phyloP scores from a whole-genome alignment of 2,329 filamentous ascomycete species.

The Simplicillium aogashimaense region DNA sequence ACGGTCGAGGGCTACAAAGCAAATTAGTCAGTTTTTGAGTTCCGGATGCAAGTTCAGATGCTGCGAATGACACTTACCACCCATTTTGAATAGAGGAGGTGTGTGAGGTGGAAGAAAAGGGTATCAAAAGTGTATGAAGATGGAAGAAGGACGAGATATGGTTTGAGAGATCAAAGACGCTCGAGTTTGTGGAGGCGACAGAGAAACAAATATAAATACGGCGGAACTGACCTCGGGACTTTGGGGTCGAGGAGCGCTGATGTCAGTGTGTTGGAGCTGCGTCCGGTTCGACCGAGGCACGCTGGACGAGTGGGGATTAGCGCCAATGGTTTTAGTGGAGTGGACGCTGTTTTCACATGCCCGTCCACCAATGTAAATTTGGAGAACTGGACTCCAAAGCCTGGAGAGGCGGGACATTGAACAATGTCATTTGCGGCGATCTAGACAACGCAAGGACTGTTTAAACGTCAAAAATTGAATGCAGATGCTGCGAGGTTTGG shows the following conservation, averaged over 20 bases:
- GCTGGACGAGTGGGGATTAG: neutral
- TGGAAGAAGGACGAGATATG: neutral
- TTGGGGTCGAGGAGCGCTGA: neutral
- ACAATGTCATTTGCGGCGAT: too few species aligned
- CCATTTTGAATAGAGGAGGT: constrained; percentile 19
- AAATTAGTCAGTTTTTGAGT: constrained; percentile 6
- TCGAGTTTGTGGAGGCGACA: neutral
- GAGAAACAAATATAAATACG: neutral
- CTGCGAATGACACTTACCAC: constrained; percentile 19
- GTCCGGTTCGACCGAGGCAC: neutral
- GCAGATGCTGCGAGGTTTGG: too few species aligned
- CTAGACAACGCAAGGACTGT: too few species aligned
- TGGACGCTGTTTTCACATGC: too few species aligned
- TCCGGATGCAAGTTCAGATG: neutral
- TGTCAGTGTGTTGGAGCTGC: neutral
- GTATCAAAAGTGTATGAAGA: neutral
- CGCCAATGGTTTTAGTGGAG: too few species aligned
- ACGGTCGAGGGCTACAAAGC: constrained; percentile 41
- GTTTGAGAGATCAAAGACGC: constrained; percentile 1
- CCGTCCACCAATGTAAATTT: too few species aligned
- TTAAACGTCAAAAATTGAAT: too few species aligned
- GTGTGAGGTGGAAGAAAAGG: constrained; percentile 1
- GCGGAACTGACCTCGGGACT: neutral
- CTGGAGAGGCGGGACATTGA: too few species aligned
- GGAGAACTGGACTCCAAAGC: too few species aligned